Evolutionary conservation across 495 filamentous ascomycete genomes (phyloP).

Genomic region (Oleoguttula mirabilis): DNA sequence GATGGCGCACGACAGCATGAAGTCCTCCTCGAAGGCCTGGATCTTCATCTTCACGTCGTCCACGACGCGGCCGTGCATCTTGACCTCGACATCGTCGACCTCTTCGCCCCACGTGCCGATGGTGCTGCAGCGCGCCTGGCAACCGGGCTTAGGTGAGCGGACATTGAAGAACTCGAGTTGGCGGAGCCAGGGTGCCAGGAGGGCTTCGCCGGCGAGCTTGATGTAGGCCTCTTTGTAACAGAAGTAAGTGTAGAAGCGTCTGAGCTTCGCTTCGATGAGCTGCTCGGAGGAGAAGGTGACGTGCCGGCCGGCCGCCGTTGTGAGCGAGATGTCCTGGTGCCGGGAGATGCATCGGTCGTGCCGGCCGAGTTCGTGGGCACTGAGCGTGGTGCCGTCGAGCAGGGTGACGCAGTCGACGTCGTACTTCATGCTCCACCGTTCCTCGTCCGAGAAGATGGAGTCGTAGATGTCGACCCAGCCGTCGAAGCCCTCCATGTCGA

Average conservation of each 20-base stretch:
- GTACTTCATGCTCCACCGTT: constrained; percentile 47
- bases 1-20: constrained; percentile 48
- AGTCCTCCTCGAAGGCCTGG: constrained; percentile 47
- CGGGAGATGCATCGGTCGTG: constrained; percentile 23
- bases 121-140: constrained; percentile 24
- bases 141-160: constrained; percentile 39
- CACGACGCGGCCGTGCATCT: constrained; percentile 37
- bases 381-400: constrained; percentile 25
- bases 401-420: constrained; percentile 27
- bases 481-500: constrained; percentile 41
- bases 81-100: constrained; percentile 41
- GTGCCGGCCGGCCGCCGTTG: constrained; percentile 21
- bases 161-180: constrained; percentile 58
- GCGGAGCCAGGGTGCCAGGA: constrained; percentile 67
- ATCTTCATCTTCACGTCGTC: constrained; percentile 49
- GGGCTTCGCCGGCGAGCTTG: constrained; percentile 83
- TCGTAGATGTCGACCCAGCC: constrained; percentile 64
- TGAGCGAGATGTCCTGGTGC: constrained; percentile 24
- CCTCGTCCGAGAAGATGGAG: constrained; percentile 57
- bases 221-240: constrained; percentile 84
- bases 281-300: constrained; percentile 27
- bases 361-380: constrained; percentile 24
- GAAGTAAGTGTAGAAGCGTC: constrained; percentile 81
- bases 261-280: constrained; percentile 46
- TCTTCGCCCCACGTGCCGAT: constrained; percentile 38